phyloP scores from a whole-genome alignment of 1,284 basidiomycete species.

The Neolentinus lepideus region DNA sequence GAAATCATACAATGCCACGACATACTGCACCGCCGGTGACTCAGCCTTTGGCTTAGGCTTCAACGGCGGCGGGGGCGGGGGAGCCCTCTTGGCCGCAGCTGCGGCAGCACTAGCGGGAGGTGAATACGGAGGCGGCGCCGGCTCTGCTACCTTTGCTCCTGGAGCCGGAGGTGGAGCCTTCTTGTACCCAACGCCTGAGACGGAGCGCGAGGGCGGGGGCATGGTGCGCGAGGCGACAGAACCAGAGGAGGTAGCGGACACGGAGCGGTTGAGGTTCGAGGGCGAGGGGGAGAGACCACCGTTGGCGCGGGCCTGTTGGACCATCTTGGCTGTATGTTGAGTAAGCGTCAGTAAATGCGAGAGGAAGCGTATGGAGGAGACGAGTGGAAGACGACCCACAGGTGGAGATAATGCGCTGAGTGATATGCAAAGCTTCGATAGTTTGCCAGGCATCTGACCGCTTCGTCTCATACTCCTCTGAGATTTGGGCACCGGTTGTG shows the following conservation, averaged over 20 bases:
- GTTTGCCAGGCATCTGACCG: constrained; percentile 73
- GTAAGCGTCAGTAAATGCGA: constrained; percentile 5
- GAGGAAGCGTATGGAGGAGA: neutral
- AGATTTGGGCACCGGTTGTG: constrained; percentile 64
- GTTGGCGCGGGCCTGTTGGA: constrained; percentile 45
- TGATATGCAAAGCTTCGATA: constrained; percentile 73
- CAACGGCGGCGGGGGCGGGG: constrained; percentile 79
- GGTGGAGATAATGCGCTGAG: constrained; percentile 77
- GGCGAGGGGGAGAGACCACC: constrained; percentile 16
- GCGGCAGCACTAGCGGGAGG: constrained; percentile 32
- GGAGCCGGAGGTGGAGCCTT: constrained; percentile 38
- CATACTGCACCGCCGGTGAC: constrained; percentile 50
- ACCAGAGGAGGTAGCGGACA: constrained; percentile 30
- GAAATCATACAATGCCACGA: constrained; percentile 95
- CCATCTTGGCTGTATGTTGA: constrained; percentile 46
- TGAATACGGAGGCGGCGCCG: constrained; percentile 50
- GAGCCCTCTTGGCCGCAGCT: constrained; percentile 57
- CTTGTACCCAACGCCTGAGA: constrained; percentile 32
- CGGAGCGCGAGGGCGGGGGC: constrained; percentile 26
- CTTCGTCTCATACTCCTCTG: constrained; percentile 71
- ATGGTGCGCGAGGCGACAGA: constrained; percentile 33
- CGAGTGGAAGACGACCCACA: constrained; percentile 49
- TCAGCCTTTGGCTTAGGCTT: constrained; percentile 71
- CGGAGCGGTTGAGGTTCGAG: constrained; percentile 31
- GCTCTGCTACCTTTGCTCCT: constrained; percentile 38